Percentiles rank a stretch among this genome's conserved stretches.
These are phyloP conservation scores for Pseudonitzschia delicatissima DNA, from an alignment of 108 stramenopile species.

Conservation along the genomic window DNA sequence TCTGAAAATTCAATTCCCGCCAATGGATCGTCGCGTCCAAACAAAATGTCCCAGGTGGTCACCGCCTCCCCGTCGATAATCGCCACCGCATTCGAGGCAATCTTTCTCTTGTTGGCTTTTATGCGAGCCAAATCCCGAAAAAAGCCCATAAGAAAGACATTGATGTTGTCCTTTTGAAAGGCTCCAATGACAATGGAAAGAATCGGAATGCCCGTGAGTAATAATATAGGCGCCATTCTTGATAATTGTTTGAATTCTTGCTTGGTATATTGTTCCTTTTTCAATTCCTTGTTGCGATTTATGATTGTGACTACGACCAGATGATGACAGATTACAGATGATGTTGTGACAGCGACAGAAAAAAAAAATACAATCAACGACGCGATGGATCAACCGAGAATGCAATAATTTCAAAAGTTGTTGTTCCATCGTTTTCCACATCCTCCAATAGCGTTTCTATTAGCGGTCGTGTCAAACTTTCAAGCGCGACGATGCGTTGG, in stretches of 20 bases:
- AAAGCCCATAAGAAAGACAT: constrained; percentile 74
- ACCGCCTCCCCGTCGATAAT: constrained; percentile 3
- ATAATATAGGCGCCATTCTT: neutral
- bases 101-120: constrained; percentile 62
- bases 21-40: constrained; percentile 43
- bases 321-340: no score
- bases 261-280: no score
- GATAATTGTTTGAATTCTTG: neutral
- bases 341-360: no score
- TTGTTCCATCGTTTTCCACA: no score
- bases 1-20: constrained; percentile 47
- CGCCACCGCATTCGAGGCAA: constrained; percentile 15
- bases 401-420: no score
- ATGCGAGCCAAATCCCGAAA: constrained; percentile 71
- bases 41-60: constrained; percentile 24
- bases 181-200: constrained; percentile 4
- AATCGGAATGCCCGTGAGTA: neutral
- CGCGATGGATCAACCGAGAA: no score
- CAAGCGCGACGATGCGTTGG: no score
- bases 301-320: no score
- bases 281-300: no score
- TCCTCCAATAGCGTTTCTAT: no score
- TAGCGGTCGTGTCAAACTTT: no score
- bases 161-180: constrained; percentile 28
- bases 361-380: no score